These are phyloP conservation scores for Suillus spraguei DNA, from an alignment of 768 basidiomycete species.

Conservation along the genomic window DNA sequence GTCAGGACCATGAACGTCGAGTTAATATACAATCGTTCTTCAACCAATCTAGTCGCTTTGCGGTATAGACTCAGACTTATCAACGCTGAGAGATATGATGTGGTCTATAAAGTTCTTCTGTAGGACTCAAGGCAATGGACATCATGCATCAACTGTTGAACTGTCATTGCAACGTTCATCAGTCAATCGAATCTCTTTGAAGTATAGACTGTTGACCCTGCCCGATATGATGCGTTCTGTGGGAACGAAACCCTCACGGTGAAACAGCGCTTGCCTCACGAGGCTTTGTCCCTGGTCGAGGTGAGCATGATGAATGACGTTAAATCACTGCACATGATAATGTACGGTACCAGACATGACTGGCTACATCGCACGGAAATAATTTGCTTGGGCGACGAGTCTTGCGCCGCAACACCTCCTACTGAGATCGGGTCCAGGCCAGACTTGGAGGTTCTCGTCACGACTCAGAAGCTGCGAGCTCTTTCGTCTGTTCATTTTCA, in stretches of 20 bases:
- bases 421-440: background rate
- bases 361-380: background rate
- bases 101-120: no score
- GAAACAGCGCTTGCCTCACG: background rate
- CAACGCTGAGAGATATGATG: no score
- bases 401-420: background rate
- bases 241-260: background rate
- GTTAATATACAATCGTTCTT: no score
- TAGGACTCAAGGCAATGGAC: background rate
- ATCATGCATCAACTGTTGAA: background rate
- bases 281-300: background rate
- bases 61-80: no score
- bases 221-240: background rate
- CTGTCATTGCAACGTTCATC: background rate
- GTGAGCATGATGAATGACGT: background rate
- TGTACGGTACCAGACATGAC: no score
- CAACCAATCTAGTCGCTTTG: no score
- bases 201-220: background rate
- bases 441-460: background rate
- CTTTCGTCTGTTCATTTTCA: background rate
- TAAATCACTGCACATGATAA: background rate
- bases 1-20: no score
- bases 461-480: constrained; percentile 16
- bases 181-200: background rate
- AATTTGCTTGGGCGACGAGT: background rate